A percentile compares a stretch with the other conserved stretches of the same genome.
Evolutionary conservation across 2,329 filamentous ascomycete genomes (phyloP).

Genomic region (Xylariaceae sp.): DNA sequence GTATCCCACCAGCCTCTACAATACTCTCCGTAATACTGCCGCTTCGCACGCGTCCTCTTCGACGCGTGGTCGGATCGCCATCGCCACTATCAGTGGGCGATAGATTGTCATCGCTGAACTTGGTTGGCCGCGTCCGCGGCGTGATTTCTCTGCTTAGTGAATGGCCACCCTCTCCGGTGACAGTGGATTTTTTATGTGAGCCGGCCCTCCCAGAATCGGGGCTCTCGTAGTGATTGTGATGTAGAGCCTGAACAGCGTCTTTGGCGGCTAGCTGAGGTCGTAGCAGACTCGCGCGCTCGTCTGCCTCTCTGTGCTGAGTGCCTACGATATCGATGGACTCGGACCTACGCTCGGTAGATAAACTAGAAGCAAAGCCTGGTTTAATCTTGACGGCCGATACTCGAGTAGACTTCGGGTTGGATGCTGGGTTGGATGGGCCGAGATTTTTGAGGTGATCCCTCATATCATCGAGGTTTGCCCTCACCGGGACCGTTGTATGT

Average conservation of each 20-base stretch:
- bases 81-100: slow-evolving; percentile 25
- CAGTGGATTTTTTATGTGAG: too few species aligned
- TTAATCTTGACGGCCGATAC: slow-evolving; percentile 66
- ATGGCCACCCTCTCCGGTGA: slow-evolving; percentile 14
- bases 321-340: slow-evolving; percentile 25
- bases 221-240: slow-evolving; percentile 49
- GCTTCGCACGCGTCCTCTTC: slow-evolving; percentile 53
- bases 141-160: slow-evolving; percentile 17
- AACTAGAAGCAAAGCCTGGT: slow-evolving; percentile 33
- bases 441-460: slow-evolving; percentile 60
- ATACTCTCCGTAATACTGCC: slow-evolving; percentile 74
- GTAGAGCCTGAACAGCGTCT: slow-evolving; percentile 61
- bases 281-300: slow-evolving; percentile 43
- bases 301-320: slow-evolving; percentile 25
- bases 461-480: slow-evolving; percentile 60
- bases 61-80: slow-evolving; percentile 18
- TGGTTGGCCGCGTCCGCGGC: slow-evolving; percentile 20
- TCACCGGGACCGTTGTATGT: slow-evolving; percentile 50
- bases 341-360: slow-evolving; percentile 21
- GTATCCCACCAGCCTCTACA: slow-evolving; percentile 66
- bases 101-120: slow-evolving; percentile 18
- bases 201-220: slow-evolving; percentile 13
- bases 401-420: slow-evolving; percentile 58
- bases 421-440: slow-evolving; percentile 63
- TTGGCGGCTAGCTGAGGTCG: slow-evolving; percentile 55